phyloP scores from a whole-genome alignment of 768 basidiomycete species.

The Dioszegia hungarica region DNA sequence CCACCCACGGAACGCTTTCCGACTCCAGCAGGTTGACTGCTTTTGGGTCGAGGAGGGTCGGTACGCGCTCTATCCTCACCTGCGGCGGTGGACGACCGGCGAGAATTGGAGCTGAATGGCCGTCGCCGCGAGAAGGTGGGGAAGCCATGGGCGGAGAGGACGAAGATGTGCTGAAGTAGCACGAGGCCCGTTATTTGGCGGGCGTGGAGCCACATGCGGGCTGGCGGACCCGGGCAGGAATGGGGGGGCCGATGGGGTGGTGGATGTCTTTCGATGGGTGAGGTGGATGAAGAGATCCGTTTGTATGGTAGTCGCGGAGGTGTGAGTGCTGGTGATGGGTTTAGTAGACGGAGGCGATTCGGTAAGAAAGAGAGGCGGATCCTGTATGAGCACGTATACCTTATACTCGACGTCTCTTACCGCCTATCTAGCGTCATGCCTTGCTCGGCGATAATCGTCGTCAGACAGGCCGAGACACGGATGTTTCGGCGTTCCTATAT shows the following conservation, averaged over 20 bases:
- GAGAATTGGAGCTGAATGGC: slow-evolving; percentile 2
- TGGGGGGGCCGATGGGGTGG: not conserved
- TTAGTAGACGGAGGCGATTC: not conserved
- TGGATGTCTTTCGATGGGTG: not conserved
- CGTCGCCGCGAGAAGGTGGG: slow-evolving; percentile 1
- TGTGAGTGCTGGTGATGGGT: not conserved
- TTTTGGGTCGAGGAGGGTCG: not conserved
- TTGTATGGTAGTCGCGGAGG: not conserved
- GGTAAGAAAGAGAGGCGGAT: not conserved
- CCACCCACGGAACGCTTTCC: slow-evolving; percentile 9
- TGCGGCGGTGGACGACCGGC: not conserved
- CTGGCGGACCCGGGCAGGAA: not conserved
- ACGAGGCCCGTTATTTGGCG: slow-evolving; percentile 2
- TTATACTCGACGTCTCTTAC: not conserved
- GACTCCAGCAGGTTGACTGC: not conserved
- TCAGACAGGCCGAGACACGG: not conserved
- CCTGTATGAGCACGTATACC: not conserved
- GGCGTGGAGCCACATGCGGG: slow-evolving; percentile 7
- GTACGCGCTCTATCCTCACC: not conserved
- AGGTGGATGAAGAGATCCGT: too few relatives aligned
- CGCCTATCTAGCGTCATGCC: not conserved
- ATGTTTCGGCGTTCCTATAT: not conserved
- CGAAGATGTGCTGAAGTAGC: slow-evolving; percentile 2
- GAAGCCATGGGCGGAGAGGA: slow-evolving; percentile 3
- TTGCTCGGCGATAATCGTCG: not conserved